Percentiles rank a stretch among this genome's conserved stretches.
phyloP scores from a whole-genome alignment of 2,329 filamentous ascomycete genomes.

The Arthrinium phaeospermum region DNA sequence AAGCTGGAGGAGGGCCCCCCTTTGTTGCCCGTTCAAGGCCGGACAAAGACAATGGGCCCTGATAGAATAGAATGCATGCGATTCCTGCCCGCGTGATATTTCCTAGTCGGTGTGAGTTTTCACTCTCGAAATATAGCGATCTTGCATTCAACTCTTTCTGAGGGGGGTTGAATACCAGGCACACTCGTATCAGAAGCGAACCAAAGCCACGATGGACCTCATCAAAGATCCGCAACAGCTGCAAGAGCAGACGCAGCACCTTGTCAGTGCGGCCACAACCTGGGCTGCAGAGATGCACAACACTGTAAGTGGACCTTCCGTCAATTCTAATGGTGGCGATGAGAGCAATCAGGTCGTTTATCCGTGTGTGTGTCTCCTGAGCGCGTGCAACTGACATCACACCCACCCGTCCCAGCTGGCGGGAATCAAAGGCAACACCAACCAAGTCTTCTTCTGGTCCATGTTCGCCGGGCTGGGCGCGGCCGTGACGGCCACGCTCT shows the following conservation, averaged over 20 bases:
- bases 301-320: conserved; percentile 1
- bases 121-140: neutral
- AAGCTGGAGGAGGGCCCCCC: neutral
- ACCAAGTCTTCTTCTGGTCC: conserved; percentile 23
- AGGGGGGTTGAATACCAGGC: neutral
- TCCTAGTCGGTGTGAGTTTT: too few relatives aligned
- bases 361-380: neutral
- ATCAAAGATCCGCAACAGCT: neutral
- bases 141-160: neutral
- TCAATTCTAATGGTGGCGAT: neutral
- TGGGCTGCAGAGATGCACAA: conserved; percentile 22
- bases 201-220: neutral
- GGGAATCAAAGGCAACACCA: conserved; percentile 21
- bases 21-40: neutral
- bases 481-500: conserved; percentile 1
- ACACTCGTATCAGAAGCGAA: neutral
- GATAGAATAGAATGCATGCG: neutral
- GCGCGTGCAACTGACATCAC: neutral
- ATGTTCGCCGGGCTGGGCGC: conserved; percentile 12
- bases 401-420: neutral
- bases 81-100: neutral
- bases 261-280: conserved; percentile 14
- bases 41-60: neutral
- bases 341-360: neutral
- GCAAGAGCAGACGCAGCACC: neutral